Evolutionary conservation across 495 filamentous ascomycete species (phyloP), one percentile per base, ranked within the genome.

Genomic region (Talaromyces borbonicus): DNA sequence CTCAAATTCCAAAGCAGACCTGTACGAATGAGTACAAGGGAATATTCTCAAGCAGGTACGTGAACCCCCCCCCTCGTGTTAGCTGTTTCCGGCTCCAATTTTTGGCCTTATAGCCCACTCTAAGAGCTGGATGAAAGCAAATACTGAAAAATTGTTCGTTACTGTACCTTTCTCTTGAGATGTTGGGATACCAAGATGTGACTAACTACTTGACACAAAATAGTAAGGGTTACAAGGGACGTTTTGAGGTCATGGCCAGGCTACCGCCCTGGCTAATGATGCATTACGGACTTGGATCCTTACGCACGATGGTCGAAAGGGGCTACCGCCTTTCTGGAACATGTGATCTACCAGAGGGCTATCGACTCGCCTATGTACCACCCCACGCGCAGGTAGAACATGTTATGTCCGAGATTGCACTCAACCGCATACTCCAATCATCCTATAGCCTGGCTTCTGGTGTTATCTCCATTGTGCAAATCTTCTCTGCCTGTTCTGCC

Each of bases 391-490:
- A 24, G 27, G 43, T 58, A 14, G 33, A 57, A 16, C 32, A 36
- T 18, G 12, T 36, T 9, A 36, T 36, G 32, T 18, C 14, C 1
- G 32, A 36, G 11, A 18, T 18, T 9, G 32, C 32, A 36, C 19
- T 36, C 14, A 36, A 9, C 32, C 14, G 32, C 32, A 51, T 41
- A 23, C 36, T 57, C 20, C 32, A 36, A 11, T 8, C 32, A 36
- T 58, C 51, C 8, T 60, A 67, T 46, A 57, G 49, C 19, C 38
- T 60, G 2, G 44, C 55, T 1, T 65, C 69, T 44, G 53, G 51
- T 1, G 42, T 67, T 12, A 52, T 66, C 8, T 63, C 57, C 20
- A 51, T 69, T 20, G 39, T 66, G 9, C 69, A 73, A 46, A 58
- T 62, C 14, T 22, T 72, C 15, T 67, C 53, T 41, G 60, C 67